These are phyloP conservation scores for Oryza officinalis DNA, from an alignment of 176 grass and related monocot genomes.

Conservation along the genomic window DNA sequence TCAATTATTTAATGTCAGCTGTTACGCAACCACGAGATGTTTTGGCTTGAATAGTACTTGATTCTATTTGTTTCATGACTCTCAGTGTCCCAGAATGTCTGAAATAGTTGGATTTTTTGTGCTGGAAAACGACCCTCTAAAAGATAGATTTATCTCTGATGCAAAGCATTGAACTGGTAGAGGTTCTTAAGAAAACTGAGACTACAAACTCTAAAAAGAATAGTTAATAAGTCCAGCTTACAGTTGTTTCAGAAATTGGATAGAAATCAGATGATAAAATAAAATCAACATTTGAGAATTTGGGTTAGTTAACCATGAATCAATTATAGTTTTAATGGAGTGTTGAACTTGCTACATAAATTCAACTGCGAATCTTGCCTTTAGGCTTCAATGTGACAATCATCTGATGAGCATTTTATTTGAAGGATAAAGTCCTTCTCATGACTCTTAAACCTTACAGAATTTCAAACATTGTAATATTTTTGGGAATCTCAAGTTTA, in stretches of 20 bases:
- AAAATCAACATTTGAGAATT: neutral
- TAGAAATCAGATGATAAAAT: neutral
- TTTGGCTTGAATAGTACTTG: neutral
- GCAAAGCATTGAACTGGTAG: neutral
- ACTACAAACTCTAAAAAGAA: neutral
- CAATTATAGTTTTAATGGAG: neutral
- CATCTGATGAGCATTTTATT: neutral
- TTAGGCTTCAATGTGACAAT: neutral
- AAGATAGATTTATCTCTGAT: neutral
- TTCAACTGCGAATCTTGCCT: neutral
- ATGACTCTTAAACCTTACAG: no score
- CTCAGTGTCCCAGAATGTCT: neutral
- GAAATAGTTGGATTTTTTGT: neutral
- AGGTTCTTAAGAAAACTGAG: neutral
- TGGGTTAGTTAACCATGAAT: neutral
- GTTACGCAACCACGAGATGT: neutral
- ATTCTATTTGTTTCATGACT: neutral
- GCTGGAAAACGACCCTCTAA: neutral
- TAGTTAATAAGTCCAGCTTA: neutral
- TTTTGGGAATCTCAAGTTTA: neutral
- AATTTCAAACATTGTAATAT: neutral
- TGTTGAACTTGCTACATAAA: neutral
- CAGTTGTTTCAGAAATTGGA: neutral
- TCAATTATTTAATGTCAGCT: neutral
- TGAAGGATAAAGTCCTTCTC: neutral